Evolutionary conservation across 176 grass and related monocot species (phyloP), one percentile per base, ranked within the genome.

Genomic region (Avena sativa): DNA sequence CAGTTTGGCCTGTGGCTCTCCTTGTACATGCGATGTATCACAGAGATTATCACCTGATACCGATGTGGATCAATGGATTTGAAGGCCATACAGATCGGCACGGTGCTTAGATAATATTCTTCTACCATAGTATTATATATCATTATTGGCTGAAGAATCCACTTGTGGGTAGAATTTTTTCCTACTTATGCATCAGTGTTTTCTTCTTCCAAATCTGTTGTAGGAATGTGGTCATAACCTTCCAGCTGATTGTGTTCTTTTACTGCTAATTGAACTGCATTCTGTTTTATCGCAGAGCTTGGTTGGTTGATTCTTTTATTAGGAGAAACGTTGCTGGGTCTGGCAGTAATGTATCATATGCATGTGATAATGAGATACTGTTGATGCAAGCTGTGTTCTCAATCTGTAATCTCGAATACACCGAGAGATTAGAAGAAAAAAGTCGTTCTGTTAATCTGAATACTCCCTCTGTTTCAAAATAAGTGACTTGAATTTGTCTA

Each of bases 1-100:
- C 21, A 2, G 36, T 72, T 78, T 43, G 40, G 40, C 40, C 40
- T 43, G 40, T 43, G 40, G 40, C 80, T 64, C 80, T 65, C 57
- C 84, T 62, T 91, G 89, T 91, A 91, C 48, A 91, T 91, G 76
- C 8, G 19, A 17, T 79, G 67, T 83, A 66, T 78, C 72, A 65
- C 9, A 30, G 46, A 90, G 61, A 20, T 74, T 43, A 65, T 60
- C 76, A 23, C 3, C 56, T 2, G 32, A 78, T 68, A 84, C 66
- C 71, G 19, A 64, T 20, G 65, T 83, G 78, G 74, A 80, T 84
- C 74, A 69, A 53, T 79, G 55, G 61, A 64, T 53, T 56, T 74
- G 74, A 66, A 61, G 44, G 65, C 78, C 74, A 83, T 53, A 83
- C 79, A 19, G 76, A 36, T 36, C 2, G 64, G 66, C 61, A 76